Percentiles rank a stretch among this genome's conserved stretches.
Conservation (phyloP, 2,329 filamentous ascomycete genomes). For the Tolypocladium guangdongense region DNA sequence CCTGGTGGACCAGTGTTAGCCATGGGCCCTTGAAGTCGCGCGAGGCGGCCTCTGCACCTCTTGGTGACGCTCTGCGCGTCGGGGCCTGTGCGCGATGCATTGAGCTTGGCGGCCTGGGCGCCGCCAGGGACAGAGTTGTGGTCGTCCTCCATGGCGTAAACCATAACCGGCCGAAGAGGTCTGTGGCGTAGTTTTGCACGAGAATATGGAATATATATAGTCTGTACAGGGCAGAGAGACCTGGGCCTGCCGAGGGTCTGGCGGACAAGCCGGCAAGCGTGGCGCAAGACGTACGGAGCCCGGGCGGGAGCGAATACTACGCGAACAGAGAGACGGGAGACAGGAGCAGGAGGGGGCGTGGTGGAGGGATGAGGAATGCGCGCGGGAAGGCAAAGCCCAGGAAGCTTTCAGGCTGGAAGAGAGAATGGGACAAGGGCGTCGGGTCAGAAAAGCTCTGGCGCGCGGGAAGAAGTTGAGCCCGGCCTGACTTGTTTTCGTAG, state of each 20-base stretch:
- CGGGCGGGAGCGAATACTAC: background rate
- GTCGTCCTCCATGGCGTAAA: constrained; percentile 39
- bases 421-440: background rate
- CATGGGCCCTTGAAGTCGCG: too few relatives aligned
- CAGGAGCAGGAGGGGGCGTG: background rate
- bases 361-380: background rate
- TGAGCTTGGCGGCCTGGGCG: constrained; percentile 51
- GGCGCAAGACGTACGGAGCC: background rate
- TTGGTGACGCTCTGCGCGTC: constrained; percentile 70
- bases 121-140: constrained; percentile 59
- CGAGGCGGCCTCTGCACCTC: constrained; percentile 37
- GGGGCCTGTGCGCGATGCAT: constrained; percentile 41
- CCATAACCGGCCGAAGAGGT: constrained; percentile 16
- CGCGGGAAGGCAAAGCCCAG: background rate
- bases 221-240: background rate
- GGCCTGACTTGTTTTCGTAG: background rate
- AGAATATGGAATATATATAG: background rate
- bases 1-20: constrained; percentile 32
- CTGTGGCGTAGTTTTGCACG: background rate
- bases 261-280: background rate
- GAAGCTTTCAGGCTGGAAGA: background rate
- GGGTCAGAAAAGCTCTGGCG: background rate
- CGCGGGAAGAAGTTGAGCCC: background rate
- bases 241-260: background rate
- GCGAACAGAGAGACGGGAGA: background rate